Evolutionary conservation across 1,284 basidiomycete species (phyloP).

Genomic region (Ceratobasidium sp.): DNA sequence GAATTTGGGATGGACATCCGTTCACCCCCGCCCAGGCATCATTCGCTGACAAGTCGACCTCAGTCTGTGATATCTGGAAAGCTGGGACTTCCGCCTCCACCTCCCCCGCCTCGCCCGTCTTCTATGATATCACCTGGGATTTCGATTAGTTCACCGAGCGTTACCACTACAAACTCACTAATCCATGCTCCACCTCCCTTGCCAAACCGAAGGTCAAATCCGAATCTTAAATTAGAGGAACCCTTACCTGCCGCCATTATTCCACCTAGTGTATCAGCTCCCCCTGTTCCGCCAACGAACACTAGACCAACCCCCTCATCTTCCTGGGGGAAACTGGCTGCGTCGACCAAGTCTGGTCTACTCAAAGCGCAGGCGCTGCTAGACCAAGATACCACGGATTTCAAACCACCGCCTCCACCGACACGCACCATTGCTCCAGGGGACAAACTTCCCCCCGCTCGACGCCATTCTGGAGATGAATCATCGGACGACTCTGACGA

Average conservation of each 20-base stretch:
- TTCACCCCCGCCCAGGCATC: slow-evolving; percentile 38
- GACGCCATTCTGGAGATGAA: slow-evolving; percentile 68
- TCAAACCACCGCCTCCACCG: slow-evolving; percentile 71
- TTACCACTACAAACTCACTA: slow-evolving; percentile 3
- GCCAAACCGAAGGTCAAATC: slow-evolving; percentile 40
- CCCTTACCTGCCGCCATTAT: not conserved
- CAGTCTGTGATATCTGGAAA: slow-evolving; percentile 17
- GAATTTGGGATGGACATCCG: slow-evolving; percentile 38
- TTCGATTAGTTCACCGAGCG: slow-evolving; percentile 27
- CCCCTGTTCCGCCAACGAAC: slow-evolving; percentile 30
- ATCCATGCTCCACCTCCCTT: slow-evolving; percentile 37
- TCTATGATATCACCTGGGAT: slow-evolving; percentile 24
- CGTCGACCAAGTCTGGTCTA: not conserved
- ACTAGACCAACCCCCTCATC: slow-evolving; percentile 26
- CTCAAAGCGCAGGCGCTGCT: slow-evolving; percentile 8
- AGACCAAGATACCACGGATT: slow-evolving; percentile 9
- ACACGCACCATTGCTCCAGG: slow-evolving; percentile 76
- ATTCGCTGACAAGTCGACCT: slow-evolving; percentile 38
- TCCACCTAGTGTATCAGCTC: slow-evolving; percentile 19
- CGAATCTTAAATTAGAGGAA: slow-evolving; percentile 37
- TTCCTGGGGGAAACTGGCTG: slow-evolving; percentile 33
- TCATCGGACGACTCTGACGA: slow-evolving; percentile 44
- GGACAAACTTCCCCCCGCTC: slow-evolving; percentile 75
- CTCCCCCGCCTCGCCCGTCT: slow-evolving; percentile 33
- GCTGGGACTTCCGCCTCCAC: slow-evolving; percentile 13